Evolutionary conservation across 2,329 filamentous ascomycete genomes (phyloP).

Genomic region (Malbranchea zuffiana): DNA sequence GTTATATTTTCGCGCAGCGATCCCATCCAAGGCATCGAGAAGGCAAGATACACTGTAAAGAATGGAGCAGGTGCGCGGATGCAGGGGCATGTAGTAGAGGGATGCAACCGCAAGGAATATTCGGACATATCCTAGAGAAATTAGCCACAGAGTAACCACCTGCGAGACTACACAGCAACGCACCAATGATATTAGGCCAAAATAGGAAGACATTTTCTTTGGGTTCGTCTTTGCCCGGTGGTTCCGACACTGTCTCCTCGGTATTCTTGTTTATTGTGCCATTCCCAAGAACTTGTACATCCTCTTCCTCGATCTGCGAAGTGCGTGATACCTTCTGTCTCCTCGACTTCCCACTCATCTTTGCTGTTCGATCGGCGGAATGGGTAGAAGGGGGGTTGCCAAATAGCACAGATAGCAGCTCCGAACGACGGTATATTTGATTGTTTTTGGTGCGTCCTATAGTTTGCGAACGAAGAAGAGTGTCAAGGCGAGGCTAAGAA

Average conservation of each 20-base stretch:
- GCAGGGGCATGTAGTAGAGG: slow-evolving; percentile 97
- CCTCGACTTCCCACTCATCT: slow-evolving; percentile 23
- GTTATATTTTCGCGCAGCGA: slow-evolving; percentile 75
- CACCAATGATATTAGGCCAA: slow-evolving; percentile 72
- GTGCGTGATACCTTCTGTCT: slow-evolving; percentile 26
- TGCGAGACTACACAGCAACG: slow-evolving; percentile 18
- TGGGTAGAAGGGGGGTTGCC: too few species aligned
- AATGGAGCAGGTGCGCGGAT: slow-evolving; percentile 86
- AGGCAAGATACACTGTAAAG: slow-evolving; percentile 85
- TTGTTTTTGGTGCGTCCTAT: too few species aligned
- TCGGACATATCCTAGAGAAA: slow-evolving; percentile 55
- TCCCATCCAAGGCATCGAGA: slow-evolving; percentile 87
- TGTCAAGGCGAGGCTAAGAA: too few species aligned
- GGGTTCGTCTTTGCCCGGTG: slow-evolving; percentile 15
- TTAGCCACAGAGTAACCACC: not conserved
- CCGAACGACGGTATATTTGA: too few species aligned
- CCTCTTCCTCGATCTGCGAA: slow-evolving; percentile 7
- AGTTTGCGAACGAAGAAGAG: too few species aligned
- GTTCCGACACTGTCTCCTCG: slow-evolving; percentile 1
- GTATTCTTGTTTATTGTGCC: slow-evolving; percentile 7
- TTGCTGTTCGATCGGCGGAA: too few species aligned
- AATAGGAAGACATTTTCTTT: slow-evolving; percentile 73
- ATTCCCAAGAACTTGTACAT: not conserved
- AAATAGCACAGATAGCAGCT: too few species aligned
- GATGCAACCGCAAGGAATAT: slow-evolving; percentile 78